phyloP scores from a whole-genome alignment of 352 stramenopile genomes.

The Pythium chondricola region DNA sequence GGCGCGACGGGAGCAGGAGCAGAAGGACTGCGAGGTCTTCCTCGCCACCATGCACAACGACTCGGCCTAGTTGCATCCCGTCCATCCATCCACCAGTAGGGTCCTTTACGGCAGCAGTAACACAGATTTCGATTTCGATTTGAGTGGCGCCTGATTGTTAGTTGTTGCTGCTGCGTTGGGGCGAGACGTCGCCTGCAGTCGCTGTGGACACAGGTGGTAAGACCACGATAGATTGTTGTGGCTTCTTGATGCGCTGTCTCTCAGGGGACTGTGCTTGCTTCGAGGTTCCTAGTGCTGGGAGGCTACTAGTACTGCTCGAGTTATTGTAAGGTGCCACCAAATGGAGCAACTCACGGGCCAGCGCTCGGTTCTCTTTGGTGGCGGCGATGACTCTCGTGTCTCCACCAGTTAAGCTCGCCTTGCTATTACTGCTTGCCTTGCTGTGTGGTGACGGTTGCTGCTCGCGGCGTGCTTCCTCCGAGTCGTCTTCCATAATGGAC shows the following conservation, averaged over 20 bases:
- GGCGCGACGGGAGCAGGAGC: slow-evolving; percentile 64
- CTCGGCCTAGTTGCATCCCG: too few species aligned
- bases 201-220: not conserved
- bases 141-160: too few species aligned
- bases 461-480: slow-evolving; percentile 27
- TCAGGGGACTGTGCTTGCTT: not conserved
- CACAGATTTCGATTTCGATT: slow-evolving; percentile 2
- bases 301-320: not conserved
- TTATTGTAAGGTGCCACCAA: slow-evolving; percentile 48
- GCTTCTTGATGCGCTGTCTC: not conserved
- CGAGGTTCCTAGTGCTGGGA: too few species aligned
- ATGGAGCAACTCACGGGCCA: slow-evolving; percentile 56
- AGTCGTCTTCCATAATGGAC: slow-evolving; percentile 12
- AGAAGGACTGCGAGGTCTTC: slow-evolving; percentile 68
- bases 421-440: not conserved
- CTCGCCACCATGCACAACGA: slow-evolving; percentile 84
- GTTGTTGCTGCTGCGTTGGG: not conserved
- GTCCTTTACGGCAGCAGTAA: too few species aligned
- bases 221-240: not conserved
- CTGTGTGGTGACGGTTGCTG: not conserved
- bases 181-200: not conserved
- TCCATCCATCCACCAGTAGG: too few species aligned
- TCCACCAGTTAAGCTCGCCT: not conserved
- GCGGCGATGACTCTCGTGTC: slow-evolving; percentile 12
- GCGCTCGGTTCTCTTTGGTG: slow-evolving; percentile 31